Evolutionary conservation across 495 filamentous ascomycete species (phyloP).

Genomic region (Pyrenula aspistea): DNA sequence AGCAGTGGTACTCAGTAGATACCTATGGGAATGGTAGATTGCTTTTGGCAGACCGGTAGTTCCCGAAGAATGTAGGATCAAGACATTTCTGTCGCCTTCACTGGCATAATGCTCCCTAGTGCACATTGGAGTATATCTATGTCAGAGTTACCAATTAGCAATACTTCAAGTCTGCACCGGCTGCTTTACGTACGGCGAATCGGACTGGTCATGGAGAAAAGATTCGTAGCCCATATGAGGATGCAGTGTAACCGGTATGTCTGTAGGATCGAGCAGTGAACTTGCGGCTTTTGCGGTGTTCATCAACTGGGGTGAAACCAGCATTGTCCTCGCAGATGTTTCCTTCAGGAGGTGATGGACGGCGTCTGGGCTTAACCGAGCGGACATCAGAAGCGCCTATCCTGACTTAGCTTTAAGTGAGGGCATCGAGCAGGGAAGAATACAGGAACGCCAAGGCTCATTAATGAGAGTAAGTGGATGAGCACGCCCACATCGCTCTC

Average conservation of each 20-base stretch:
- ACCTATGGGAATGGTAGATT: conserved; percentile 27
- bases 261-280: neutral
- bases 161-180: too few relatives aligned
- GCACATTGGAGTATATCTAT: conserved; percentile 1
- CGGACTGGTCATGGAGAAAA: conserved; percentile 2
- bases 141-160: too few relatives aligned
- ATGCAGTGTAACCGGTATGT: neutral
- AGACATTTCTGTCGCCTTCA: conserved; percentile 19
- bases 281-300: conserved; percentile 3
- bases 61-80: conserved; percentile 35
- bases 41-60: conserved; percentile 38
- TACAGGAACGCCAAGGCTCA: conserved; percentile 18
- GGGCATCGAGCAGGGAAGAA: neutral
- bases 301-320: conserved; percentile 12
- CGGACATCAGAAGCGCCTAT: conserved; percentile 12
- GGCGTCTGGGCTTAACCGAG: conserved; percentile 15
- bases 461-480: conserved; percentile 15
- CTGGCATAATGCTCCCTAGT: conserved; percentile 1
- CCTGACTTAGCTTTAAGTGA: neutral
- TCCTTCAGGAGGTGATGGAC: conserved; percentile 13
- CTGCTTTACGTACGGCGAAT: too few relatives aligned
- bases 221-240: neutral
- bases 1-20: conserved; percentile 23
- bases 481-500: conserved; percentile 22
- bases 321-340: conserved; percentile 9